Evolutionary conservation across 768 basidiomycete species (phyloP), one percentile per base, ranked within the genome.

Genomic region (Mycena maculata): DNA sequence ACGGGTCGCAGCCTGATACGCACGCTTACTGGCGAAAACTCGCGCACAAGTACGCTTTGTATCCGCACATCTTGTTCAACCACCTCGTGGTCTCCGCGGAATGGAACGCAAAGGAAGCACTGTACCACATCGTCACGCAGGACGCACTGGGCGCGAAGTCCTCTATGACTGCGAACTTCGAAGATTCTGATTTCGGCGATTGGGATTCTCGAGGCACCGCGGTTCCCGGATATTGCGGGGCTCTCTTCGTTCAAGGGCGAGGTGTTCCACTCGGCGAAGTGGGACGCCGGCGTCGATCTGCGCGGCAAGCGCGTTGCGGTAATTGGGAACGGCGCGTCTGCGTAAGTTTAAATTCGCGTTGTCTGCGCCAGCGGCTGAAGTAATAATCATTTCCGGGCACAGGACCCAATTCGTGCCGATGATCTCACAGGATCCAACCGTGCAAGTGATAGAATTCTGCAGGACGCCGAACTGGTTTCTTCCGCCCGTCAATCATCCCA

Each of bases 361-460:
- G 33, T 36, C 4, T 36, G 20, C n/a, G 13, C 23, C 11, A 31
- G 30, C 49, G 4, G 10, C 28, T 22, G 11, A 44, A n/a, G 33
- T 20, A 27, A n/a, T n/a, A 18, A 72, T 62, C 20, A 54, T 13
- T 33, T 44, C n/a, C 31, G 6, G 6, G 11, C 6, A 13, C 27
- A 89, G 88, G n/a, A 87, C 88, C 9, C 90, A 91, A 73, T 83
- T 88, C 47, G 73, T 88, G n/a, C 87, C 88, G 22, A 73, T 80
- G 63, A 87, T 88, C 62, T 79, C 87, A 22, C 73, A 74, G 41
- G 86, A 88, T 67, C 77, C 82, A 16, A 81, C 83, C 9, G 82
- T 84, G 22, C 71, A 84, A 63, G 81, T 90, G 23, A 77, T n/a
- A n/a, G n/a, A n/a, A n/a, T n/a, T n/a, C n/a, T n/a, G n/a, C 86